Conservation (phyloP, 495 filamentous ascomycete species). For the Penicillium nucicola region DNA sequence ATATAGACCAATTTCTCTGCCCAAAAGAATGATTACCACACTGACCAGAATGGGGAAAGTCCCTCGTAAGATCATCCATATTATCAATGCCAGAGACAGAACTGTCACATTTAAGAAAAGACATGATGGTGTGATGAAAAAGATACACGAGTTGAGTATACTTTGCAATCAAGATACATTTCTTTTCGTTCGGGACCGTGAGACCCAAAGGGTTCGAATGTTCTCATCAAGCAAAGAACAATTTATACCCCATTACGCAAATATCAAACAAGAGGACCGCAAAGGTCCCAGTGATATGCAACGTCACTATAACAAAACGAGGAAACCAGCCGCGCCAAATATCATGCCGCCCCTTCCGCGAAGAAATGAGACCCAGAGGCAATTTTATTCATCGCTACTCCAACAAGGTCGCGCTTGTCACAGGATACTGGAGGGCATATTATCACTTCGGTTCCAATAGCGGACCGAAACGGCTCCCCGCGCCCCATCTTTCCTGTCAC, state of each 20-base stretch:
- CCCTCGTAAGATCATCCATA: background rate
- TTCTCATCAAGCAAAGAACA: background rate
- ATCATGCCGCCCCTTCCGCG: too few relatives aligned
- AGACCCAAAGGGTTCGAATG: background rate
- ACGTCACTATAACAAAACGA: background rate
- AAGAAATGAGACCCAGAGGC: too few relatives aligned
- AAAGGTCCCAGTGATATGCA: background rate
- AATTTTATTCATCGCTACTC: too few relatives aligned
- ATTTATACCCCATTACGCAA: background rate
- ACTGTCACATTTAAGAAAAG: background rate
- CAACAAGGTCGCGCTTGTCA: too few relatives aligned
- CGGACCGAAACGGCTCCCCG: too few relatives aligned
- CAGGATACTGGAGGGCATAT: too few relatives aligned
- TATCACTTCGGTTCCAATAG: too few relatives aligned
- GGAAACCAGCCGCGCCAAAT: too few relatives aligned
- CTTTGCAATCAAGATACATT: background rate
- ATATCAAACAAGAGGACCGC: background rate
- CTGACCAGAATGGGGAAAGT: background rate
- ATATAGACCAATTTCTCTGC: background rate
- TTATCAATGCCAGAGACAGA: background rate
- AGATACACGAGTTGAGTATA: background rate
- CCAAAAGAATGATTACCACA: background rate
- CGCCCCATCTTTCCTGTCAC: too few relatives aligned
- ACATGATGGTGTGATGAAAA: background rate
- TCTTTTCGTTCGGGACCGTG: background rate